Evolutionary conservation across 257 asterid genomes (phyloP).

Genomic region (Nicotiana paniculata): DNA sequence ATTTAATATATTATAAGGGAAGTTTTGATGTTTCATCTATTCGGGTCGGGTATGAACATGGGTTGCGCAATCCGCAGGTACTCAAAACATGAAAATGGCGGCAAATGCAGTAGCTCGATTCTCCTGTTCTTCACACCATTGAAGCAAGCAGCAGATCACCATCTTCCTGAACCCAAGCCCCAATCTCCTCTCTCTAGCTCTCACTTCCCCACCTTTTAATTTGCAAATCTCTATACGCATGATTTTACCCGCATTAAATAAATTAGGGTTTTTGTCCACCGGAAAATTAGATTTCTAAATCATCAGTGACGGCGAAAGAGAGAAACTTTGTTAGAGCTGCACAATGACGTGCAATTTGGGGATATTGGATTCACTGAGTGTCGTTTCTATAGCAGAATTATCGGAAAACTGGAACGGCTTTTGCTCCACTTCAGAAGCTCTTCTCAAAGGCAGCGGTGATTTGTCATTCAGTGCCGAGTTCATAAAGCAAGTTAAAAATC

Average conservation of each 20-base stretch:
- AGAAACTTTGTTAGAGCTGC: background rate
- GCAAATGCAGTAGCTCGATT: conserved; percentile 7
- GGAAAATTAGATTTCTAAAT: background rate
- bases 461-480: conserved; percentile 37
- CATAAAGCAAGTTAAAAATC: conserved; percentile 35
- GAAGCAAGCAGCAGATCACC: background rate
- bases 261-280: background rate
- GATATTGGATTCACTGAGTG: conserved; percentile 50
- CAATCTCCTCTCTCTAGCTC: background rate
- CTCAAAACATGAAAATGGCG: conserved; percentile 28
- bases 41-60: background rate
- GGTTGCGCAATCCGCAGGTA: background rate
- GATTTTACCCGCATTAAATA: background rate
- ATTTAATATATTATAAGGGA: background rate
- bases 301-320: background rate
- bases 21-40: background rate
- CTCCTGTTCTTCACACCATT: background rate
- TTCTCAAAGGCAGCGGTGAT: conserved; percentile 42
- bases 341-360: conserved; percentile 51
- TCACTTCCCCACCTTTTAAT: no score
- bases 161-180: background rate
- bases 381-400: conserved; percentile 38
- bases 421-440: conserved; percentile 44
- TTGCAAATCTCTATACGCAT: background rate
- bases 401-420: conserved; percentile 64